Conservation (phyloP, 139 green algal species). For the Auxenochlorella protothecoides region DNA sequence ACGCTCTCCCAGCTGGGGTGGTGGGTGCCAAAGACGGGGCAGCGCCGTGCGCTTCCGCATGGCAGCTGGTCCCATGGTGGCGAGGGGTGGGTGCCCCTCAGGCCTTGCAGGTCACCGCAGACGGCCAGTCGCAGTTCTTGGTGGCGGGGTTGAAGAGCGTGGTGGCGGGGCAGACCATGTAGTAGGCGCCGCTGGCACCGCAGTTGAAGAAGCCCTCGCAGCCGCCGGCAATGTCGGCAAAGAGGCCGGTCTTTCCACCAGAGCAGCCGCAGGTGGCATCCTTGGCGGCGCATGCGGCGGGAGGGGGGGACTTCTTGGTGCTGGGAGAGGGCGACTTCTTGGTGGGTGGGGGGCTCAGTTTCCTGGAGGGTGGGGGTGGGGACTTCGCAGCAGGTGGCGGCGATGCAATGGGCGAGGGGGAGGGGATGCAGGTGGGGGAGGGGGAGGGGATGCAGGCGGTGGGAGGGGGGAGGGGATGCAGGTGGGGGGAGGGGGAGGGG, state of each 20-base stretch:
- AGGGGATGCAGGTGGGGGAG: constrained; percentile 1
- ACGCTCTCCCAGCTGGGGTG: too few relatives aligned
- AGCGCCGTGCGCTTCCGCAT: too few relatives aligned
- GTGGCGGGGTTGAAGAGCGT: neutral
- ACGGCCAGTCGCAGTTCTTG: constrained; percentile 8
- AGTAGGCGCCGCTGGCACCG: constrained; percentile 1
- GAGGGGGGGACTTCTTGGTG: too few relatives aligned
- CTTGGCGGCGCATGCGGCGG: neutral
- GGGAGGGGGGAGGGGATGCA: neutral
- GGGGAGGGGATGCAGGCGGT: neutral
- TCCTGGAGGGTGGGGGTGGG: neutral
- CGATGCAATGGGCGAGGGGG: too few relatives aligned
- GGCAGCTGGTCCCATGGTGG: too few relatives aligned
- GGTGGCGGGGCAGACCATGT: constrained; percentile 1
- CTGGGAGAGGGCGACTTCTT: too few relatives aligned
- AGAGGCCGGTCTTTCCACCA: neutral
- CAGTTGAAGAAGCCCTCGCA: constrained; percentile 6
- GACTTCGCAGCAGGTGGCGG: neutral
- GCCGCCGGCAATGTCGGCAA: constrained; percentile 2
- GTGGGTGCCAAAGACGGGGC: too few relatives aligned
- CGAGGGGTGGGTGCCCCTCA: too few relatives aligned
- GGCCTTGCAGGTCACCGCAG: constrained; percentile 2
- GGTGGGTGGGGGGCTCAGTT: too few relatives aligned
- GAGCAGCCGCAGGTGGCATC: neutral
- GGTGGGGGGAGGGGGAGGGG: neutral